phyloP scores from a whole-genome alignment of 2,329 filamentous ascomycete genomes.

The Botrytis deweyae region DNA sequence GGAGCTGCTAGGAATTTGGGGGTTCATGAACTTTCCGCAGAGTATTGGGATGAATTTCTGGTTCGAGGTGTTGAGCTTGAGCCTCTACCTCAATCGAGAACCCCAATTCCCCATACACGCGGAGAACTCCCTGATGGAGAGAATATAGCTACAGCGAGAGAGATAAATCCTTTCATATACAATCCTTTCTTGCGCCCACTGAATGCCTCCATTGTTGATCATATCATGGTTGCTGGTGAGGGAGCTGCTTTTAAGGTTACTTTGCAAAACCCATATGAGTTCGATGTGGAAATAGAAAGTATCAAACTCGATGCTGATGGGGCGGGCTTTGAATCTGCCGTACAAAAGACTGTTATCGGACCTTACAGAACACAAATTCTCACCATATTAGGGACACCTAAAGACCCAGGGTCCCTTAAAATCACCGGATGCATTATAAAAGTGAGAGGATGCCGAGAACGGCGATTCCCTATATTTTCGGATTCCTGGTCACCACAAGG shows the following conservation, averaged over 20 bases:
- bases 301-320: constrained; percentile 74
- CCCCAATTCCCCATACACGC: constrained; percentile 63
- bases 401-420: constrained; percentile 63
- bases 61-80: constrained; percentile 75
- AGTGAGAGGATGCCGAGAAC: constrained; percentile 77
- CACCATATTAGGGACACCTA: constrained; percentile 67
- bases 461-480: constrained; percentile 79
- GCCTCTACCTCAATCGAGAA: constrained; percentile 56
- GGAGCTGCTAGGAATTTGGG: constrained; percentile 75
- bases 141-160: constrained; percentile 42
- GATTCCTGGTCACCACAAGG: constrained; percentile 71
- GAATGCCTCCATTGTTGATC: constrained; percentile 59
- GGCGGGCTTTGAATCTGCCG: constrained; percentile 65
- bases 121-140: constrained; percentile 49
- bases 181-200: constrained; percentile 81
- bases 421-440: constrained; percentile 78
- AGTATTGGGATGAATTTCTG: constrained; percentile 97
- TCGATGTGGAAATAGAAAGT: constrained; percentile 85
- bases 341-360: constrained; percentile 67
- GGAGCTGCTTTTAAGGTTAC: constrained; percentile 75
- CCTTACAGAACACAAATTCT: constrained; percentile 82
- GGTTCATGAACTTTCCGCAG: constrained; percentile 66
- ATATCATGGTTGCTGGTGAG: constrained; percentile 76
- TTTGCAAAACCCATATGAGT: constrained; percentile 91
- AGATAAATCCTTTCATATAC: constrained; percentile 83